phyloP scores from a whole-genome alignment of 495 filamentous ascomycete species.

The Penicillium salamii region DNA sequence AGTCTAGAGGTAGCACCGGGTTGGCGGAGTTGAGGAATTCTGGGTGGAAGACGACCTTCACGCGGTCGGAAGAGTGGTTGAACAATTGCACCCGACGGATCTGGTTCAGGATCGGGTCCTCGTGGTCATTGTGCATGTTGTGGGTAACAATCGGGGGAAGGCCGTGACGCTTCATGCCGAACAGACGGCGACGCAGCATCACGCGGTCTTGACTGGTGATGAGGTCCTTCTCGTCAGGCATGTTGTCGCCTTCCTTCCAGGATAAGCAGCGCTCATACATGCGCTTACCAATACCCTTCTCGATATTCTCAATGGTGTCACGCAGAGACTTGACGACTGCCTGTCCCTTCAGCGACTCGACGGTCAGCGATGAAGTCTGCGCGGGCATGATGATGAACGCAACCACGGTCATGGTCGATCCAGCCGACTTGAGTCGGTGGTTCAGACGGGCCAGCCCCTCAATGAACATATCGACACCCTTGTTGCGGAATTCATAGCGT shows the following conservation, averaged over 20 bases:
- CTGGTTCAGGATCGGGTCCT: conserved; percentile 95
- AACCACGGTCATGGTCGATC: conserved; percentile 94
- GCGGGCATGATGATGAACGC: conserved; percentile 99
- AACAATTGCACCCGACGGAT: conserved; percentile 94
- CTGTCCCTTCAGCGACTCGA: conserved; percentile 94
- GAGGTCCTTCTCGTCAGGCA: conserved; percentile 94
- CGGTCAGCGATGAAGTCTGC: conserved; percentile 92
- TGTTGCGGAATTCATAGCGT: conserved; percentile 96
- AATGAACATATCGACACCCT: conserved; percentile 99
- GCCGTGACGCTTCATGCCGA: conserved; percentile 88
- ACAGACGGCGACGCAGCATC: conserved; percentile 84
- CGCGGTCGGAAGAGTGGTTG: conserved; percentile 90
- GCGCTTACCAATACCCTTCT: conserved; percentile 84
- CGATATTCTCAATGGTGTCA: conserved; percentile 88
- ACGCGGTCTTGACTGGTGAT: conserved; percentile 89
- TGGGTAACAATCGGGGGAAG: conserved; percentile 98
- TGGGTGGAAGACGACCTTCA: conserved; percentile 97
- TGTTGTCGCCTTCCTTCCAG: conserved; percentile 90
- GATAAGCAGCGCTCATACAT: conserved; percentile 89
- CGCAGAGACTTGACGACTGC: conserved; percentile 94
- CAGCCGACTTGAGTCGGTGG: conserved; percentile 78
- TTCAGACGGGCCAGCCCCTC: conserved; percentile 93
- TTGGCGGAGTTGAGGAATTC: conserved; percentile 96
- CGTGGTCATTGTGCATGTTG: conserved; percentile 93
- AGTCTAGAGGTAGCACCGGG: conserved; percentile 91